Percentiles rank a stretch among this genome's conserved stretches.
Evolutionary conservation across 768 basidiomycete species (phyloP).

Genomic region (Ramaria sp.): DNA sequence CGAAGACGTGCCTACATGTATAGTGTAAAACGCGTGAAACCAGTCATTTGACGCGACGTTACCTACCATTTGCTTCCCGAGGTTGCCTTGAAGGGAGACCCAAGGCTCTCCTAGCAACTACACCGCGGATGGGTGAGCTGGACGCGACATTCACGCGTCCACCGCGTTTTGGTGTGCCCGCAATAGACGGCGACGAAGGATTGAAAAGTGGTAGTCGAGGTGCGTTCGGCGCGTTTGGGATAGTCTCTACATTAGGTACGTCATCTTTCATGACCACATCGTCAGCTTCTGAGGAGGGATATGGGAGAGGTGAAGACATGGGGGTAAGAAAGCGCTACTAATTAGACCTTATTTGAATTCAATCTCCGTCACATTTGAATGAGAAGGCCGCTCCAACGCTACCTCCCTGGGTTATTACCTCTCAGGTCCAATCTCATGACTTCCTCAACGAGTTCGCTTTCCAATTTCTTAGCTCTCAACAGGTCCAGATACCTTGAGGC

Average conservation of each 20-base stretch:
- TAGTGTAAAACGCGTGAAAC: constrained; percentile 21
- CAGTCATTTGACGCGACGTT: constrained; percentile 25
- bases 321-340: background rate
- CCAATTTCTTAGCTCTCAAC: constrained; percentile 31
- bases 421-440: background rate
- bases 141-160: constrained; percentile 26
- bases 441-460: constrained; percentile 12
- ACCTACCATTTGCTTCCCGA: constrained; percentile 36
- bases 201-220: constrained; percentile 42
- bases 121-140: constrained; percentile 34
- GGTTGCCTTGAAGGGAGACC: constrained; percentile 38
- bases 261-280: constrained; percentile 21
- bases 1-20: constrained; percentile 38
- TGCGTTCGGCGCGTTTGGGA: constrained; percentile 32
- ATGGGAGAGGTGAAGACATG: constrained; percentile 20
- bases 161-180: constrained; percentile 38
- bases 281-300: constrained; percentile 19
- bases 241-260: constrained; percentile 22
- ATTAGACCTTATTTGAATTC: background rate
- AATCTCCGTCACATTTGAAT: background rate
- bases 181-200: constrained; percentile 40
- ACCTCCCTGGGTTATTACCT: background rate
- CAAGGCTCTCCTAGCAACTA: constrained; percentile 41
- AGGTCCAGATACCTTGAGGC: constrained; percentile 56
- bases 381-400: background rate